Percentiles rank a stretch among this genome's conserved stretches.
These are phyloP conservation scores for Penicillium mononematosum DNA, from an alignment of 495 filamentous ascomycete species.

Conservation along the genomic window DNA sequence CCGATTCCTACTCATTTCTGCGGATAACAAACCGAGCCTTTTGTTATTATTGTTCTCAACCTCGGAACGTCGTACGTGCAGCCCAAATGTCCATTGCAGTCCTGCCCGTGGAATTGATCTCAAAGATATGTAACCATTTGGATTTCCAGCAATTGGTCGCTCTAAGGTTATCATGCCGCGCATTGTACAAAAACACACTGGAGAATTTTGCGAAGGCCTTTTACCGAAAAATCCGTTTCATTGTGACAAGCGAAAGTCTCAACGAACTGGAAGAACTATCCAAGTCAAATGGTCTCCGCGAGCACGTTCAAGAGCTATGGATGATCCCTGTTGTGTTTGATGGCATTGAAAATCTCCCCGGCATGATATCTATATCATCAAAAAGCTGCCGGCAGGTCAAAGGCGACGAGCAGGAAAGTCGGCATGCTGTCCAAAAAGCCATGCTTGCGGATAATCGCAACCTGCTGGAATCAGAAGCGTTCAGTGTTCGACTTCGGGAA, in stretches of 20 bases:
- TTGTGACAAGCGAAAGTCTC: conserved; percentile 24
- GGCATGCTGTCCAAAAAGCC: conserved; percentile 13
- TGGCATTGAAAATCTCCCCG: conserved; percentile 6
- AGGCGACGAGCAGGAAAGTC: conserved; percentile 16
- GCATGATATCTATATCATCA: conserved; percentile 19
- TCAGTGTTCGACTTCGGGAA: conserved; percentile 11
- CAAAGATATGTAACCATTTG: conserved; percentile 16
- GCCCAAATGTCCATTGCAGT: conserved; percentile 15
- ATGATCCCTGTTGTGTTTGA: conserved; percentile 19
- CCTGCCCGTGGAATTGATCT: conserved; percentile 21
- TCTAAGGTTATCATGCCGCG: conserved; percentile 21
- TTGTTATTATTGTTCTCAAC: conserved; percentile 9
- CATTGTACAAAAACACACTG: conserved; percentile 15
- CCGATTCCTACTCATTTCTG: conserved; percentile 5
- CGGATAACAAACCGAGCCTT: conserved; percentile 4
- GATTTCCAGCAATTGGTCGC: conserved; percentile 13
- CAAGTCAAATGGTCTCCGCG: conserved; percentile 12
- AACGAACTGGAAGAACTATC: conserved; percentile 17
- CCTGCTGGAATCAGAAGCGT: conserved; percentile 17
- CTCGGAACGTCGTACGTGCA: conserved; percentile 6
- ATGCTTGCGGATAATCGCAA: conserved; percentile 14
- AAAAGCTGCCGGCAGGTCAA: conserved; percentile 19
- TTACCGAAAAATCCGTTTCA: conserved; percentile 19
- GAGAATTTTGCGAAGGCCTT: conserved; percentile 14
- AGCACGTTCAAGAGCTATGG: conserved; percentile 18